phyloP scores from a whole-genome alignment of 2,329 filamentous ascomycete genomes.

The Exophiala aquamarina region DNA sequence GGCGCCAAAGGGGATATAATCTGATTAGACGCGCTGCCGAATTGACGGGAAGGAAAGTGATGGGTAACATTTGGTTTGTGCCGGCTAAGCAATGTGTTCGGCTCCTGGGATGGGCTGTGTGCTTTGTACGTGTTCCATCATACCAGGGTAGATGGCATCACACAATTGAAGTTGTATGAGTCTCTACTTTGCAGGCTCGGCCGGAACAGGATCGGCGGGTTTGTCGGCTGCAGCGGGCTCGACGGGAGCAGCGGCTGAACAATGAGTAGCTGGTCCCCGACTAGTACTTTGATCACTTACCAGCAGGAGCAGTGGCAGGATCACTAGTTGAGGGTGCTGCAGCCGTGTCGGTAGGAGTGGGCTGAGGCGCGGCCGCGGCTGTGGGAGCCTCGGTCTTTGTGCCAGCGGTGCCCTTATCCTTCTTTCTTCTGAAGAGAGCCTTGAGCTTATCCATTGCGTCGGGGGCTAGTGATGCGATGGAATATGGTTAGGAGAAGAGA shows the following conservation, averaged over 20 bases:
- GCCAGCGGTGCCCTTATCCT: slow-evolving; percentile 18
- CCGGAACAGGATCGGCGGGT: slow-evolving; percentile 21
- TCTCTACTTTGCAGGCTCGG: slow-evolving; percentile 15
- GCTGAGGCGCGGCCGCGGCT: slow-evolving; percentile 16
- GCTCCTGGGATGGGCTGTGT: too few relatives aligned
- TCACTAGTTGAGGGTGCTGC: slow-evolving; percentile 21
- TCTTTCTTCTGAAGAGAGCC: slow-evolving; percentile 27
- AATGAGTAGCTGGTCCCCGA: background rate
- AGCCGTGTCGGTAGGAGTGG: slow-evolving; percentile 20
- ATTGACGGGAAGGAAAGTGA: background rate
- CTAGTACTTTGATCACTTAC: slow-evolving; percentile 13
- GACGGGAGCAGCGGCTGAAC: slow-evolving; percentile 20
- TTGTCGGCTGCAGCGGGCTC: slow-evolving; percentile 11
- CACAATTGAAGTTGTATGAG: background rate
- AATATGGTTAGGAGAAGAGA: slow-evolving; percentile 14
- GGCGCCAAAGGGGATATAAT: slow-evolving; percentile 21
- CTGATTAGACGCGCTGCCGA: slow-evolving; percentile 20
- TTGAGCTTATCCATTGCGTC: slow-evolving; percentile 31
- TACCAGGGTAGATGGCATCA: too few relatives aligned
- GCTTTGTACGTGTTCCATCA: too few relatives aligned
- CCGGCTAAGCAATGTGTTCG: background rate
- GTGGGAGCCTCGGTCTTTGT: slow-evolving; percentile 20
- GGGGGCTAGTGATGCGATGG: slow-evolving; percentile 15
- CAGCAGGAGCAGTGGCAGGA: slow-evolving; percentile 20
- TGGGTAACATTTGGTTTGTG: too few relatives aligned